These are phyloP conservation scores for Capsella rubella DNA, from an alignment of 441 rosid genomes.

Conservation along the genomic window DNA sequence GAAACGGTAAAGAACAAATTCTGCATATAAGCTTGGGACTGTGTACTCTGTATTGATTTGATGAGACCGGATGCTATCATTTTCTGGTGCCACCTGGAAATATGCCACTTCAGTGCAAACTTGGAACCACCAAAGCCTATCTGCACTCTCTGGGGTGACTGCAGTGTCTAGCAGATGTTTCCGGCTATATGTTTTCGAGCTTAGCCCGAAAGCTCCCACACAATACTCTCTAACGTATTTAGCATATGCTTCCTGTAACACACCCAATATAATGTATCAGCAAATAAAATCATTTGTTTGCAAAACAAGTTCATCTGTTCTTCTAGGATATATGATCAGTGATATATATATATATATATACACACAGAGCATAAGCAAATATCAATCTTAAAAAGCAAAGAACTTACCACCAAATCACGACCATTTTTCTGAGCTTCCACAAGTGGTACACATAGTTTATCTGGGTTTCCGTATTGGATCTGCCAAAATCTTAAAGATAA, in stretches of 20 bases:
- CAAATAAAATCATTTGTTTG: background rate
- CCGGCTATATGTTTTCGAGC: conserved; percentile 65
- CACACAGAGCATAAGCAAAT: background rate
- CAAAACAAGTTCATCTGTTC: background rate
- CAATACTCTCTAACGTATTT: conserved; percentile 66
- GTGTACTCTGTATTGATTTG: conserved; percentile 75
- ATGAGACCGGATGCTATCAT: conserved; percentile 89
- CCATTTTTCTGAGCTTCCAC: conserved; percentile 83
- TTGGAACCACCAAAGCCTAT: conserved; percentile 97
- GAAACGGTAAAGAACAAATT: background rate
- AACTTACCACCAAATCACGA: conserved; percentile 76
- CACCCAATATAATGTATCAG: conserved; percentile 5
- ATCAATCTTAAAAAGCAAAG: background rate
- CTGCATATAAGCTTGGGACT: conserved; percentile 17
- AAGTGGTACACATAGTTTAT: conserved; percentile 73
- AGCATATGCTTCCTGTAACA: conserved; percentile 74
- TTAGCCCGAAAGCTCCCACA: conserved; percentile 53
- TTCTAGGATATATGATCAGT: background rate
- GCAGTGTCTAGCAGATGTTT: conserved; percentile 62
- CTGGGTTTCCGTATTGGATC: conserved; percentile 95
- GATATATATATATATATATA: background rate
- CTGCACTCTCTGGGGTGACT: conserved; percentile 54
- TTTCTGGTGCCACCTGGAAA: conserved; percentile 94
- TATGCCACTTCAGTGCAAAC: conserved; percentile 96
- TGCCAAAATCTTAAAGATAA: conserved; percentile 43